Conservation (phyloP, 1,139 yeast genomes). For the Debaryomyces nepalensis region DNA sequence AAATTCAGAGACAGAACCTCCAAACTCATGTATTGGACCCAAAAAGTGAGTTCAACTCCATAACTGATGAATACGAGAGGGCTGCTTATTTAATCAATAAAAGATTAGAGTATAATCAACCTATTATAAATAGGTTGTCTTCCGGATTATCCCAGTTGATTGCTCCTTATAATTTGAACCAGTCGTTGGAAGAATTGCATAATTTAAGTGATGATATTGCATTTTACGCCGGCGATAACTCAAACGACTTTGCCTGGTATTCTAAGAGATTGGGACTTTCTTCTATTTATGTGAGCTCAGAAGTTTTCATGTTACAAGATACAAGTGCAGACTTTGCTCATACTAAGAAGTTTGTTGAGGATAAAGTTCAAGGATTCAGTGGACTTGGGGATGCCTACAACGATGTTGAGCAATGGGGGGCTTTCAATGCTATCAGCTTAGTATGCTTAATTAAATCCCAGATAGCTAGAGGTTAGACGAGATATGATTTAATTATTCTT, state of each 20-base stretch:
- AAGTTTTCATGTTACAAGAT: conserved; percentile 82
- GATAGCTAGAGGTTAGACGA: conserved; percentile 58
- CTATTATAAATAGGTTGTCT: conserved; percentile 49
- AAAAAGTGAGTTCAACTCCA: conserved; percentile 29
- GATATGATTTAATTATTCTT: conserved; percentile 1
- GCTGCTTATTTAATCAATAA: conserved; percentile 57
- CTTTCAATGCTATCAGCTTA: conserved; percentile 69
- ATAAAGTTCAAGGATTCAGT: conserved; percentile 59
- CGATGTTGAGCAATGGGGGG: conserved; percentile 72
- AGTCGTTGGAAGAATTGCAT: conserved; percentile 68
- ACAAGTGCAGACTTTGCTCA: conserved; percentile 55
- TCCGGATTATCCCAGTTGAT: conserved; percentile 60
- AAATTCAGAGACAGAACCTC: conserved; percentile 39
- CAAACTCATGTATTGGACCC: conserved; percentile 36
- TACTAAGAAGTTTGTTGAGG: conserved; percentile 69
- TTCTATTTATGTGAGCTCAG: conserved; percentile 71
- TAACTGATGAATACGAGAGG: conserved; percentile 59
- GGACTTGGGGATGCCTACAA: conserved; percentile 62
- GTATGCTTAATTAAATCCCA: conserved; percentile 75
- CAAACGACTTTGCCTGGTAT: conserved; percentile 93
- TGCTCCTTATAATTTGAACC: conserved; percentile 54
- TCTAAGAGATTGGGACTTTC: conserved; percentile 77
- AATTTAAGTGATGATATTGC: conserved; percentile 82
- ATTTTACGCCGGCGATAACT: conserved; percentile 75
- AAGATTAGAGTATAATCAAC: conserved; percentile 67